Evolutionary conservation across 2,329 filamentous ascomycete species (phyloP), one percentile per base, ranked within the genome.

Genomic region (Delphinella strobiligena): DNA sequence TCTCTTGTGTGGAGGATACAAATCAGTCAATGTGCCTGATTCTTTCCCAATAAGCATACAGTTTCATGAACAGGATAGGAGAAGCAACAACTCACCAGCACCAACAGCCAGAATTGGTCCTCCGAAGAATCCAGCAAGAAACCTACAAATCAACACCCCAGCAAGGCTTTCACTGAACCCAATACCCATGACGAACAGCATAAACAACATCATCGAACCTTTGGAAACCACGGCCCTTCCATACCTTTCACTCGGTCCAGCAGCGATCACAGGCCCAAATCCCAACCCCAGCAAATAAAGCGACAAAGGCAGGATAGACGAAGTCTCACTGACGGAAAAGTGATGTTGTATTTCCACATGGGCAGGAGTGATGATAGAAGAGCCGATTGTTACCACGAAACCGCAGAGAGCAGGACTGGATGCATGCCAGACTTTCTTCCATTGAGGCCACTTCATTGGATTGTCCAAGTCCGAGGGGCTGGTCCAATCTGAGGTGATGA

Each of bases 241-340:
- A 49, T 69, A 74, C 29, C 82, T 64, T 61, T 89, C 83, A 2
- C 78, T 82, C 4, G 87, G 61, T 1, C 82, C 82, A 2, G 81
- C 82, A 66, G 79, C 83, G 16, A 87, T 64, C 0, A 75, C 72
- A 1, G 82, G 82, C 1, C 81, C 82, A 40, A 80, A 74, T 1
- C 78, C 82, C 34, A 85, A 80, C 1, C 60, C 61, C 5, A 80
- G 55, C 4, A 75, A 68, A 52, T 77, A 82, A 4, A 78, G 53
- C 0, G 76, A 69, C 1, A 81, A 52, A 0, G 72, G 71, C 0
- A 80, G 56, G n/a, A 81, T 60, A 0, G 76, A 71, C 5, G 67
- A 63, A 1, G 72, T 77, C 36, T 64, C 63, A 11, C 64, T 66
- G 10, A 78, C 63, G 33, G 63, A 47, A 52, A 82, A 82, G 5